Conservation (phyloP, 768 basidiomycete species). For the Jaapia argillacea region DNA sequence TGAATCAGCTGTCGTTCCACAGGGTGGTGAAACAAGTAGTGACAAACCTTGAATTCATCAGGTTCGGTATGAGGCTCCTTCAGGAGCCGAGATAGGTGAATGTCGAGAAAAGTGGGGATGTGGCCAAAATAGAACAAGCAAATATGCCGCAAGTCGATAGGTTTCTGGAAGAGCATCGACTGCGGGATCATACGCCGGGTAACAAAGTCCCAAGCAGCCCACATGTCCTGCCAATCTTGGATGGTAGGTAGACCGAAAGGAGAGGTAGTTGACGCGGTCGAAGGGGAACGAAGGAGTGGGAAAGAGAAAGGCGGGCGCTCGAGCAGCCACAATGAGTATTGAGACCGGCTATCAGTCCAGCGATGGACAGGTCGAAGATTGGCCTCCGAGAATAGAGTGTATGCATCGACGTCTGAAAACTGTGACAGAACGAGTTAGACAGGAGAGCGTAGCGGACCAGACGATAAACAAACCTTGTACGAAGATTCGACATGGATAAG, state of each 20-base stretch:
- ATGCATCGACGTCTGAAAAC: conserved; percentile 73
- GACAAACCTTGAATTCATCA: conserved; percentile 57
- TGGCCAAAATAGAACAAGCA: conserved; percentile 97
- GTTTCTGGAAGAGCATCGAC: conserved; percentile 80
- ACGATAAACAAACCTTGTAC: conserved; percentile 50
- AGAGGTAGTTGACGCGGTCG: conserved; percentile 16
- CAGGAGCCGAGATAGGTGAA: conserved; percentile 70
- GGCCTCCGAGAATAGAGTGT: conserved; percentile 58
- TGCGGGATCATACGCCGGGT: conserved; percentile 80
- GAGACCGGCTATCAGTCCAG: conserved; percentile 66
- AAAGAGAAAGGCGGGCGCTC: conserved; percentile 81
- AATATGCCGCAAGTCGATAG: conserved; percentile 90
- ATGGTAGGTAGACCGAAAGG: conserved; percentile 64
- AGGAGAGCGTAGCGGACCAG: not conserved
- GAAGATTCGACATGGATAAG: conserved; percentile 80
- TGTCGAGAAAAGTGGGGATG: conserved; percentile 88
- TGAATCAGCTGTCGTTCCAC: not conserved
- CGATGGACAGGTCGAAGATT: conserved; percentile 78
- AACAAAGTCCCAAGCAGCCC: conserved; percentile 85
- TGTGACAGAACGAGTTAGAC: conserved; percentile 18
- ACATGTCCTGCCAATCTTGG: conserved; percentile 74
- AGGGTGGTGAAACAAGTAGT: conserved; percentile 4
- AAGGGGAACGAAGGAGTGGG: conserved; percentile 41
- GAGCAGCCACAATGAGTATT: conserved; percentile 84
- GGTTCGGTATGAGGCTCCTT: conserved; percentile 79